These are phyloP conservation scores for Hanseniaspora guilliermondii DNA, from an alignment of 805 yeast genomes.

Conservation along the genomic window DNA sequence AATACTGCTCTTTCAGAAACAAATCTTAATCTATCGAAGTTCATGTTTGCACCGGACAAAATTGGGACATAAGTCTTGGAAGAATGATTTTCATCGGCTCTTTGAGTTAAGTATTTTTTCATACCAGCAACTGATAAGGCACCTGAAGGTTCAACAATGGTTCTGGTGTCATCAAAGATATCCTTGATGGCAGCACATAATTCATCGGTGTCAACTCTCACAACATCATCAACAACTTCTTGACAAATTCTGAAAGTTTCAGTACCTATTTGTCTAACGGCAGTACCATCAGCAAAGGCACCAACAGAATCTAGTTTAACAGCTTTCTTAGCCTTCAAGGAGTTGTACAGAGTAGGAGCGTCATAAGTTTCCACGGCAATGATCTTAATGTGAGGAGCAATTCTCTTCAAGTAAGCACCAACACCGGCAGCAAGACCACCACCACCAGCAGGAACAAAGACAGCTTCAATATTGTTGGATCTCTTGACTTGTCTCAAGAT, in stretches of 20 bases:
- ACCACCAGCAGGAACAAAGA: constrained; percentile 91
- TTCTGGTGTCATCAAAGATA: constrained; percentile 87
- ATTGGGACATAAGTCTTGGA: constrained; percentile 67
- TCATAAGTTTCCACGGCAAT: constrained; percentile 94
- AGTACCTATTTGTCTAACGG: constrained; percentile 78
- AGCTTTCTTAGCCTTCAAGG: constrained; percentile 45
- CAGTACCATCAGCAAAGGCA: constrained; percentile 97
- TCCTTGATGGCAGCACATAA: constrained; percentile 95
- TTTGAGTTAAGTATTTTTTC: constrained; percentile 58
- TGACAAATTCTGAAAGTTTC: constrained; percentile 78
- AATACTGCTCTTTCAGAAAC: constrained; percentile 93
- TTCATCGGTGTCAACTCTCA: constrained; percentile 80
- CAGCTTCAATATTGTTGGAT: constrained; percentile 57
- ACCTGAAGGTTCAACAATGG: constrained; percentile 92
- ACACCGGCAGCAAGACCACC: constrained; percentile 93
- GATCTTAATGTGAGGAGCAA: constrained; percentile 94
- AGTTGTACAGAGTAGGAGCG: constrained; percentile 81
- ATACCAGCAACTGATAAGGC: constrained; percentile 93
- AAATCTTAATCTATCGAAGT: constrained; percentile 88
- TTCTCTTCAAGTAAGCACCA: constrained; percentile 76
- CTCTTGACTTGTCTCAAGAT: constrained; percentile 69
- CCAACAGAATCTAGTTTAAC: constrained; percentile 64
- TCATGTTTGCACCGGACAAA: constrained; percentile 95
- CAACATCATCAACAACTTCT: constrained; percentile 77
- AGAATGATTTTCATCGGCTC: constrained; percentile 61